Percentiles rank a stretch among this genome's conserved stretches.
phyloP scores from a whole-genome alignment of 257 asterid genomes.

The Fraxinus excelsior region DNA sequence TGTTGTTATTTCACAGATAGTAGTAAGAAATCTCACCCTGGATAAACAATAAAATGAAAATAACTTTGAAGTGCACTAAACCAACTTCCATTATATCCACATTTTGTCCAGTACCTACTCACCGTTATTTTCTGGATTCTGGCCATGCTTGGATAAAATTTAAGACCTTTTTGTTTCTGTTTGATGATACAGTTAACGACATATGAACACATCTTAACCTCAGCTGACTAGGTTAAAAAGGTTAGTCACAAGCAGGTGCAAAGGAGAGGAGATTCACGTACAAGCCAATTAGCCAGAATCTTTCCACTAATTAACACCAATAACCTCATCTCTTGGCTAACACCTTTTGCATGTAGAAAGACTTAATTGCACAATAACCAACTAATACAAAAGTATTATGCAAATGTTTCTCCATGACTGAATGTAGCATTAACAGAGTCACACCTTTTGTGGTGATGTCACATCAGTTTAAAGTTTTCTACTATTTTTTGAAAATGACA shows the following conservation, averaged over 20 bases:
- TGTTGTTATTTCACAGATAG: too few relatives aligned
- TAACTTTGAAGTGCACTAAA: not conserved
- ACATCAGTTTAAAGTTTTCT: not conserved
- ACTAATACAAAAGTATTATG: not conserved
- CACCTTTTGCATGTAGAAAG: too few relatives aligned
- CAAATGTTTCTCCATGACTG: not conserved
- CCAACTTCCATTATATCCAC: not conserved
- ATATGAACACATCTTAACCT: not conserved
- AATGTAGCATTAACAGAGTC: not conserved
- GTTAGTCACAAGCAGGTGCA: not conserved
- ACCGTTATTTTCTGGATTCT: not conserved
- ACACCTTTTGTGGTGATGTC: too few relatives aligned
- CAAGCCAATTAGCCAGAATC: too few relatives aligned
- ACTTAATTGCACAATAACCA: too few relatives aligned
- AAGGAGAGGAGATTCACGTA: too few relatives aligned
- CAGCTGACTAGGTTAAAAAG: not conserved
- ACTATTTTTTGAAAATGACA: constrained; percentile 8
- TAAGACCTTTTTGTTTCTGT: not conserved
- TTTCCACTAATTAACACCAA: too few relatives aligned
- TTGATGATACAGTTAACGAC: not conserved
- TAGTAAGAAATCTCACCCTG: constrained; percentile 8
- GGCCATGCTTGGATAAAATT: not conserved
- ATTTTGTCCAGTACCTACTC: not conserved
- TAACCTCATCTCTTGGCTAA: too few relatives aligned
- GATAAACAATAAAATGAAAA: constrained; percentile 2